Evolutionary conservation across 1,284 basidiomycete genomes (phyloP), one percentile per base, ranked within the genome.

Genomic region (Fomitopsis pinicola): DNA sequence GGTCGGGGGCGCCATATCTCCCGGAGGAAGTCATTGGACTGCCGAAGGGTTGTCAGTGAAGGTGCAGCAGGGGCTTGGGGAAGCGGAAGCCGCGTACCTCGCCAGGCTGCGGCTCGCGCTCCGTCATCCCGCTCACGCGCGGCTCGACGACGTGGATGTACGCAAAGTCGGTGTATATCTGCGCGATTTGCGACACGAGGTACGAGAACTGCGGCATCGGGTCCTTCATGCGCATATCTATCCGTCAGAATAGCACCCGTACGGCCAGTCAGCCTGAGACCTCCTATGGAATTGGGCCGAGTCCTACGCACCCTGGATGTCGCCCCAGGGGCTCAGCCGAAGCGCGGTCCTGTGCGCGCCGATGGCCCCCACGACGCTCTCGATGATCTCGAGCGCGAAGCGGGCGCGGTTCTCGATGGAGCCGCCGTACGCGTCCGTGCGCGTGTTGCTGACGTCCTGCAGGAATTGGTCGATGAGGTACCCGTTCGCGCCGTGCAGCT

Each of bases 361-460:
- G 5, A 82, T 64, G 14, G 72, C 74, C 2, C 71, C 58, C 0
- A 65, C 70, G 3, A 82, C 80, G 1, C 81, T 78, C 19, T 82
- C 77, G 2, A 84, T 71, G 15, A 85, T 75, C 66, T 78, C 77
- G 63, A 85, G 71, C 1, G 76, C 67, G 61, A 88, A 87, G 12
- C 81, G 73, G 2, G 74, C 66, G 17, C 86, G 75, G 67, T 86
- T 86, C 71, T 84, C 82, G 26, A 84, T 62, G 2, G 77, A 77
- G 2, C 85, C 86, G 6, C 86, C 86, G 68, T 85, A 89, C 54
- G 78, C 73, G 71, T 89, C 86, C 14, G 80, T 82, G 33, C 85
- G 80, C 38, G 78, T 75, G 75, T 87, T 87, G 53, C 76, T 67
- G 0, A 73, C 66, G 42, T 77, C 74, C 63, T 82, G 77, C 22